Percentiles rank a stretch among this genome's conserved stretches.
These are phyloP conservation scores for Trichopus zeylanicus DNA, from an alignment of 116 monocot genomes.

Conservation along the genomic window DNA sequence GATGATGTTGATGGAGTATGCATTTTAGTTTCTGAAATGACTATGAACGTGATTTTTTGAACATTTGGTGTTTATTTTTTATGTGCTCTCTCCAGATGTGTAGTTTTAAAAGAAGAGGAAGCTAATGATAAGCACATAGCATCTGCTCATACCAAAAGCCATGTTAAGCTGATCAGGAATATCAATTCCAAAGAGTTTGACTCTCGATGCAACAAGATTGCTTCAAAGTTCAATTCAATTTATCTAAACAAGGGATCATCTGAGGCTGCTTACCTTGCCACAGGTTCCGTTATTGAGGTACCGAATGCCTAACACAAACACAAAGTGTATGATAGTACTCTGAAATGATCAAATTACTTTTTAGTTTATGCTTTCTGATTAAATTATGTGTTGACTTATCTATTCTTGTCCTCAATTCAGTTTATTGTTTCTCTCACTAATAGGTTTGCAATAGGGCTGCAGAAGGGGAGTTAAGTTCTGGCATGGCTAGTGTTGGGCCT, in stretches of 20 bases:
- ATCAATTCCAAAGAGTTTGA: conserved; percentile 52
- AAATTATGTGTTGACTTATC: background rate
- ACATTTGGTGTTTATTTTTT: background rate
- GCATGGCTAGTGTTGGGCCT: conserved; percentile 81
- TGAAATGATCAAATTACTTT: background rate
- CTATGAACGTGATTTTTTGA: background rate
- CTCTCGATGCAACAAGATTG: conserved; percentile 44
- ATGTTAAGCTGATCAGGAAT: conserved; percentile 56
- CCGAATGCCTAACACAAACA: background rate
- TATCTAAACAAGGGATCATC: conserved; percentile 88
- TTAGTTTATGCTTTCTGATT: background rate
- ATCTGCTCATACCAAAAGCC: conserved; percentile 53
- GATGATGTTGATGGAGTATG: too few species aligned
- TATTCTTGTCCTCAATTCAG: too few species aligned
- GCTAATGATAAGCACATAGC: conserved; percentile 55
- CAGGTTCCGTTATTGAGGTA: conserved; percentile 79
- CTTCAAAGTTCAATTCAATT: conserved; percentile 70
- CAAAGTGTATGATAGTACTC: background rate
- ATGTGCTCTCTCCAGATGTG: conserved; percentile 37
- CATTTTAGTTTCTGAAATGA: too few species aligned
- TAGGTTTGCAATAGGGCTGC: conserved; percentile 82
- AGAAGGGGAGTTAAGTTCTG: conserved; percentile 61
- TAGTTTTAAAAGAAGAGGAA: conserved; percentile 40
- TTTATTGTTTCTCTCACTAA: conserved; percentile 4
- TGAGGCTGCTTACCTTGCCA: conserved; percentile 78